Evolutionary conservation across 208 protist species (phyloP), one percentile per base, ranked within the genome.

Genomic region (Jaenimonas drosophilae): DNA sequence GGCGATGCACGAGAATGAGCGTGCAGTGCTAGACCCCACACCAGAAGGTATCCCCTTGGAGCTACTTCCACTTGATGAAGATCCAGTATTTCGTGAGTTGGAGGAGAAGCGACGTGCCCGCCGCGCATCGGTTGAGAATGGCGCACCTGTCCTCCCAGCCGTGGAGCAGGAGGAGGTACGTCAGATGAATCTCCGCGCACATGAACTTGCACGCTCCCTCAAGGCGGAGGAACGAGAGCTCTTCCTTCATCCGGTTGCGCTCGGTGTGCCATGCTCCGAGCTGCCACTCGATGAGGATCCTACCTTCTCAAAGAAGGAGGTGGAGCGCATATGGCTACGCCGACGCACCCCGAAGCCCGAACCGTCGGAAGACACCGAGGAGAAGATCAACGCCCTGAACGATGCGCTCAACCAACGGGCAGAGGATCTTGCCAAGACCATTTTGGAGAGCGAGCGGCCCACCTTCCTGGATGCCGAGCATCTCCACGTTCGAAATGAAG

Each of bases 241-340:
- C 19, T 84, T 84, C 46, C 62, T 88, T 21, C 55, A 76, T 37
- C 71, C 71, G 4, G 49, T 71, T 55, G 62, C 56, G 0, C 43
- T 60, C n/a, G 79, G 79, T 38, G 55, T 88, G 4, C 68, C 71
- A 0, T 26, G 56, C 14, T 14, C 24, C 4, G 54, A 70, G 6
- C 62, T 89, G 0, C 59, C 59, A 0, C 60, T 89, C 17, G 69
- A 89, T 38, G 44, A 54, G 16, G 80, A 89, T 46, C 46, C 42
- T 2, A 17, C 37, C 27, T 89, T 89, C 47, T 64, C 69, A 53
- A 50, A 21, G 27, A 58, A 64, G 20, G 75, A 88, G 57, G 52
- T 76, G 7, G 60, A 68, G 34, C 70, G 79, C 11, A 61, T 83
- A 41, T 56, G 59, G 2, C 33, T 67, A 21, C 53, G 60, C 24